Base-by-base conservation (phyloP, 352 stramenopile genomes). In the Phytophthora constricta region DNA sequence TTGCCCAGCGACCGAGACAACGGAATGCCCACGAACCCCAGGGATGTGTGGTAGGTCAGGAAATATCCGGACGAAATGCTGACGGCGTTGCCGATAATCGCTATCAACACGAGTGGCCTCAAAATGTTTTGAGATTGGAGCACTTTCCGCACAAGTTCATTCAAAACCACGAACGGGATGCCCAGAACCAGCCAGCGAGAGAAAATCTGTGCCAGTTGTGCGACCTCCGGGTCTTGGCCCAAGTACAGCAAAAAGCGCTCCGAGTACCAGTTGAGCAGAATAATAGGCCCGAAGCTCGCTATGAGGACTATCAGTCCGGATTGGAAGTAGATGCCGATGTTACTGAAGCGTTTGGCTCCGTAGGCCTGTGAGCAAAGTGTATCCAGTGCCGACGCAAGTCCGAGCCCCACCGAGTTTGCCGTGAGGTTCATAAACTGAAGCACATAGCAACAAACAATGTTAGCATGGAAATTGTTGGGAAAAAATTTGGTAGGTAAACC, bases 291-390 rank as follows among this genome's bases (percentile, higher is more conserved):
- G 19, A 84, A 77, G 4, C 72, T 68, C 9, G 72, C 56, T 0
- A 49, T 53, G 48, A 95, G 56, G 9, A 94, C 76, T 26, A 92
- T 16, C 9, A 91, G 33, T 0, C 84, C 85, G 4, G 78, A 81
- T 62, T 95, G 80, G 48, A 92, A 78, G 69, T 92, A 95, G 39
- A 82, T 73, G n/a, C 89, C 89, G 61, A 96, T 93, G 61, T 87
- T 88, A 5, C 81, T 67, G 23, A 65, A 65, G 11, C 80, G 76
- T 28, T 76, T 75, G 7, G 87, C 86, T 22, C 86, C 86, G 58
- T 79, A 85, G 37, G 84, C 84, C 50, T 92, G 77, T 4, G 77
- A 79, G 46, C 83, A 93, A 10, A 95, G 68, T 53, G 87, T 95
- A 62, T 95, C 87, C 49, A 95, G 70, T 16, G 83, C 87, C n/a